These are phyloP conservation scores for Coemansia sp. DNA, from an alignment of 192 early-diverging fungal genomes.

Conservation along the genomic window DNA sequence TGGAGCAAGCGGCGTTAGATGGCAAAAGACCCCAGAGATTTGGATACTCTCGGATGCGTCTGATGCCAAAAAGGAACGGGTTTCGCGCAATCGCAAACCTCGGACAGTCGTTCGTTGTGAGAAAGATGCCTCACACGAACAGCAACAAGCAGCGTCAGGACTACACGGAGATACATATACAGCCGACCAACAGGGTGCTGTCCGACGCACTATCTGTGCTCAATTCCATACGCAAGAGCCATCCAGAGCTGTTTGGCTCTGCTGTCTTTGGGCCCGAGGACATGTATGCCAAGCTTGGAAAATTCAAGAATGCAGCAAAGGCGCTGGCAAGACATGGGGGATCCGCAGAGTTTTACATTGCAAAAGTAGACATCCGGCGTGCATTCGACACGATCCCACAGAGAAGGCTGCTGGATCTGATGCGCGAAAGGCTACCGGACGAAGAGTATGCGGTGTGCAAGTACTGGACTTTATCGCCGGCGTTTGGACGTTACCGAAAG, in stretches of 20 bases:
- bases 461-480: slow-evolving; percentile 57
- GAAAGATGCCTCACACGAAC: background rate
- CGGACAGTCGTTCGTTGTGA: slow-evolving; percentile 21
- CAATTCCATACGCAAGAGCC: slow-evolving; percentile 10
- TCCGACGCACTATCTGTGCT: slow-evolving; percentile 35
- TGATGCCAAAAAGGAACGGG: slow-evolving; percentile 78
- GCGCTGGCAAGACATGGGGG: slow-evolving; percentile 3
- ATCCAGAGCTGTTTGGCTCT: slow-evolving; percentile 39
- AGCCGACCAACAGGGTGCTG: slow-evolving; percentile 15
- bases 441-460: slow-evolving; percentile 72
- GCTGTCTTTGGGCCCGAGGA: slow-evolving; percentile 54
- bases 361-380: slow-evolving; percentile 77
- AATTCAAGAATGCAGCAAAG: slow-evolving; percentile 28
- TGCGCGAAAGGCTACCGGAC: slow-evolving; percentile 21
- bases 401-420: slow-evolving; percentile 53
- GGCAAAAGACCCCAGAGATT: slow-evolving; percentile 16
- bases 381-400: slow-evolving; percentile 87
- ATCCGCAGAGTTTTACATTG: slow-evolving; percentile 59
- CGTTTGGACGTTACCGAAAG: slow-evolving; percentile 25
- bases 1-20: background rate
- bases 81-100: slow-evolving; percentile 82
- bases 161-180: slow-evolving; percentile 28
- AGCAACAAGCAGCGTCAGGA: background rate
- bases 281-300: slow-evolving; percentile 44
- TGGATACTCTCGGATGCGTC: slow-evolving; percentile 65